These are phyloP conservation scores for Penicillium fuscoglaucum DNA, from an alignment of 2,329 filamentous ascomycete species.

Conservation along the genomic window DNA sequence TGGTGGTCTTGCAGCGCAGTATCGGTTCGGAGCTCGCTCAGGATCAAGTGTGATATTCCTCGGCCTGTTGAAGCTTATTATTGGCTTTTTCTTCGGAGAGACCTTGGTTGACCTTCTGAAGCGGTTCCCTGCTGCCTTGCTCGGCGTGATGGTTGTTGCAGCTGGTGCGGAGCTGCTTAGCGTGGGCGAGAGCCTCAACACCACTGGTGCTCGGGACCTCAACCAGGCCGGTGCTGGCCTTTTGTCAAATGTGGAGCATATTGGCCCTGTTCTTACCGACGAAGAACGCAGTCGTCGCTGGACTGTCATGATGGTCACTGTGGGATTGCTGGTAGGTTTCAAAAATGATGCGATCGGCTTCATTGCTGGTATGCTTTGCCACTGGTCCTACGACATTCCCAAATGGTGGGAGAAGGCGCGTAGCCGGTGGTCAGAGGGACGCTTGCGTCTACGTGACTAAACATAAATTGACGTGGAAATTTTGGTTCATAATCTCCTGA, in stretches of 20 bases:
- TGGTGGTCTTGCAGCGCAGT: conserved; percentile 85
- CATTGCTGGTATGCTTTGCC: conserved; percentile 74
- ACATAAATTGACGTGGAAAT: not conserved
- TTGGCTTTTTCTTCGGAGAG: conserved; percentile 75
- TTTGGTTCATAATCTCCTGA: not conserved
- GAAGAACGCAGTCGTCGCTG: conserved; percentile 72
- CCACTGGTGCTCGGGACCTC: conserved; percentile 64
- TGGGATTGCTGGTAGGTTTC: conserved; percentile 78
- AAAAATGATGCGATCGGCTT: conserved; percentile 90
- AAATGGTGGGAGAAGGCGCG: conserved; percentile 26
- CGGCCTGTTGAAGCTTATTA: conserved; percentile 69
- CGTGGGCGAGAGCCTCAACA: conserved; percentile 80
- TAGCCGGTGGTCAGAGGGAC: conserved; percentile 32
- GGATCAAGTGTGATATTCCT: conserved; percentile 80
- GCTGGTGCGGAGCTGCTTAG: conserved; percentile 84
- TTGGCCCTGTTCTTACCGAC: conserved; percentile 53
- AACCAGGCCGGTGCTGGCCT: conserved; percentile 36
- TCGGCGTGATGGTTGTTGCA: conserved; percentile 87
- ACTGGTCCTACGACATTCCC: conserved; percentile 62
- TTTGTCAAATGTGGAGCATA: conserved; percentile 40
- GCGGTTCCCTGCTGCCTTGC: conserved; percentile 71
- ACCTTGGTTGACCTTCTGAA: conserved; percentile 69
- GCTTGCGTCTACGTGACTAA: conserved; percentile 27
- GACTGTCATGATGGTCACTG: conserved; percentile 87
- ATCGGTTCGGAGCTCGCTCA: conserved; percentile 85